These are phyloP conservation scores for Oryza glumipatula DNA, from an alignment of 176 grass and related monocot genomes.

Conservation along the genomic window DNA sequence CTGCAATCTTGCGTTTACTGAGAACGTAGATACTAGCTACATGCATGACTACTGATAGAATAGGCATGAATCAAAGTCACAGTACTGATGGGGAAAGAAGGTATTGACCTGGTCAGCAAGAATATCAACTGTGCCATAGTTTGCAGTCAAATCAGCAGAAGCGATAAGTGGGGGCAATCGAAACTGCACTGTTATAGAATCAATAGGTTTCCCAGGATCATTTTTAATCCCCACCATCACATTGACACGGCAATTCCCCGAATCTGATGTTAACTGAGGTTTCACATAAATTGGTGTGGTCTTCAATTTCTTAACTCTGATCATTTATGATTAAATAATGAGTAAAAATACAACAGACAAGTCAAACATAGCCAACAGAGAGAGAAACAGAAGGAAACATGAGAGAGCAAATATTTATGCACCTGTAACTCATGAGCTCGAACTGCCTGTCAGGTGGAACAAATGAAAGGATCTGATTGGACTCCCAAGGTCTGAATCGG, in stretches of 20 bases:
- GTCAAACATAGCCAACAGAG: not conserved
- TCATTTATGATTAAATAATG: slow-evolving; percentile 26
- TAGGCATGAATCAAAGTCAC: not conserved
- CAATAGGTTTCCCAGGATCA: slow-evolving; percentile 95
- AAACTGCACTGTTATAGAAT: slow-evolving; percentile 90
- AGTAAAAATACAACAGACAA: slow-evolving; percentile 1
- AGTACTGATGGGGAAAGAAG: not conserved
- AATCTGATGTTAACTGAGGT: slow-evolving; percentile 82
- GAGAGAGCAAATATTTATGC: not conserved
- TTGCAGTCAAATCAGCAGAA: slow-evolving; percentile 92
- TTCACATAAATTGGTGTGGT: slow-evolving; percentile 88
- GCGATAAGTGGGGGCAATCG: slow-evolving; percentile 70
- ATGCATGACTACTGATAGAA: not conserved
- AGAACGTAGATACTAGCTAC: not conserved
- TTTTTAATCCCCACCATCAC: slow-evolving; percentile 83
- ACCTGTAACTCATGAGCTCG: slow-evolving; percentile 97
- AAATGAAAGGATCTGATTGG: slow-evolving; percentile 74
- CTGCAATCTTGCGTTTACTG: not conserved
- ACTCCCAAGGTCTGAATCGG: slow-evolving; percentile 88
- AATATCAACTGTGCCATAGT: slow-evolving; percentile 86
- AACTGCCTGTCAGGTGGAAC: slow-evolving; percentile 89
- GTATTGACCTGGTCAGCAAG: slow-evolving; percentile 79
- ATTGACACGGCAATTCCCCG: slow-evolving; percentile 81
- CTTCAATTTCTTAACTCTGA: slow-evolving; percentile 90
- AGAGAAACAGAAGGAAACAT: slow-evolving; percentile 2